Percentiles rank a stretch among this genome's conserved stretches.
phyloP scores from a whole-genome alignment of 495 filamentous ascomycete species.

The Hypoxylon fuscum region DNA sequence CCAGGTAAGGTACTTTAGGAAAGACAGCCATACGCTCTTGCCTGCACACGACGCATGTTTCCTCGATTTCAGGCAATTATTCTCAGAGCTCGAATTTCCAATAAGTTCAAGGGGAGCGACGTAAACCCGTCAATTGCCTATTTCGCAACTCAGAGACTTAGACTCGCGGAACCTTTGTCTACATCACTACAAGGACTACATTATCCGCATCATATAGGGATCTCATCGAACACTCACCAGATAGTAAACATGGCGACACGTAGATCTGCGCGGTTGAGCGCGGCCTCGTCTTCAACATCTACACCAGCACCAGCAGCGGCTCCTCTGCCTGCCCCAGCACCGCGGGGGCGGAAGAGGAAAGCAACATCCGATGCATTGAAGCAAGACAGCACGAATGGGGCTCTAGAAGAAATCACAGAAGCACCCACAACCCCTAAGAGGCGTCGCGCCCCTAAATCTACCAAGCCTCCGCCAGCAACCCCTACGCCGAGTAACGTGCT shows the following conservation, averaged over 20 bases:
- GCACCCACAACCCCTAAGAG: slow-evolving; percentile 48
- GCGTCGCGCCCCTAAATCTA: slow-evolving; percentile 37
- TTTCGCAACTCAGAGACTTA: neutral
- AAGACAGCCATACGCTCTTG: neutral
- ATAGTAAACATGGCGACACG: slow-evolving; percentile 59
- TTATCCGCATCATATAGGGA: neutral
- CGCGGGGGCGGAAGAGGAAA: slow-evolving; percentile 48
- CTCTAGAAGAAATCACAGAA: slow-evolving; percentile 2
- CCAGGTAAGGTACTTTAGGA: too few species aligned
- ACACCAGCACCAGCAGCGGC: slow-evolving; percentile 21
- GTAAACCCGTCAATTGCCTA: neutral
- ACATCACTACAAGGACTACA: neutral
- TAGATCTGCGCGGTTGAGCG: slow-evolving; percentile 66
- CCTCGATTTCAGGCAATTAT: slow-evolving; percentile 1
- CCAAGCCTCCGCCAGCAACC: slow-evolving; percentile 44
- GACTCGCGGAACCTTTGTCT: neutral
- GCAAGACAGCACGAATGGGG: slow-evolving; percentile 14
- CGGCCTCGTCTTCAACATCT: slow-evolving; percentile 41
- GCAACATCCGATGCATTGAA: slow-evolving; percentile 21
- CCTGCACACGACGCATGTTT: slow-evolving; percentile 15
- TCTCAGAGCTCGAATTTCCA: neutral
- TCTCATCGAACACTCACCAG: neutral
- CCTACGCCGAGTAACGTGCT: slow-evolving; percentile 50
- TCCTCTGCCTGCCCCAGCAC: slow-evolving; percentile 24
- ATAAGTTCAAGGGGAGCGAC: neutral